A percentile compares a stretch with the other conserved stretches of the same genome.
Evolutionary conservation across 768 basidiomycete genomes (phyloP).

Genomic region (Leccinum variicolor): DNA sequence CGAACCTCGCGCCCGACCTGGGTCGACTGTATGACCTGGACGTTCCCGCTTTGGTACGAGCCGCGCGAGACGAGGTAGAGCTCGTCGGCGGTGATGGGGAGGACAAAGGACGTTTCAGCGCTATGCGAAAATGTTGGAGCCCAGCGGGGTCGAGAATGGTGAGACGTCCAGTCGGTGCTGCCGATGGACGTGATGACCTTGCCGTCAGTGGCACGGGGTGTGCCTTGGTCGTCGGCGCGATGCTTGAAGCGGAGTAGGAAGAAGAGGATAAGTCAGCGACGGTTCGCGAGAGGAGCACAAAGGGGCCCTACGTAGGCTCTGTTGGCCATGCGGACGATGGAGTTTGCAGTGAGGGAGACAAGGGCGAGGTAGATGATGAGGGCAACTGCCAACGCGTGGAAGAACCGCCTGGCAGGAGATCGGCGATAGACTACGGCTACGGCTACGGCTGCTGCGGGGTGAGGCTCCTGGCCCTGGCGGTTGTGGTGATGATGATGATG

Average conservation of each 20-base stretch:
- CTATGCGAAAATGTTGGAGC: slow-evolving; percentile 9
- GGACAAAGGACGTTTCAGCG: slow-evolving; percentile 25
- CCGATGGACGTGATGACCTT: background rate
- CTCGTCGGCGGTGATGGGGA: slow-evolving; percentile 28
- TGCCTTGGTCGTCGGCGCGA: background rate
- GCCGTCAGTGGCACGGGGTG: background rate
- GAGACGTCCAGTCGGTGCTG: slow-evolving; percentile 13
- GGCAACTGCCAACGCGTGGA: background rate
- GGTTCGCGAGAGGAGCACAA: background rate
- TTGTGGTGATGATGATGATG: background rate
- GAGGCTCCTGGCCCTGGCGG: background rate
- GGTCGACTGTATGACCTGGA: slow-evolving; percentile 17
- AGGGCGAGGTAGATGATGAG: background rate
- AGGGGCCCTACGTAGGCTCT: background rate
- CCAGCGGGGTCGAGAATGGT: slow-evolving; percentile 15
- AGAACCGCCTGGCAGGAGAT: background rate
- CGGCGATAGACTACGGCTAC: background rate
- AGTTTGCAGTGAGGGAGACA: background rate
- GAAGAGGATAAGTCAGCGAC: background rate
- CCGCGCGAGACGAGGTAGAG: slow-evolving; percentile 37
- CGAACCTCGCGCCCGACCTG: slow-evolving; percentile 11
- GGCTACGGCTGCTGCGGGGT: background rate
- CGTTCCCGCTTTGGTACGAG: slow-evolving; percentile 18
- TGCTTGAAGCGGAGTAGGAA: background rate
- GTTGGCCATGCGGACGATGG: background rate